Evolutionary conservation across 2,329 filamentous ascomycete species (phyloP).

Genomic region (Claviceps lovelessii): DNA sequence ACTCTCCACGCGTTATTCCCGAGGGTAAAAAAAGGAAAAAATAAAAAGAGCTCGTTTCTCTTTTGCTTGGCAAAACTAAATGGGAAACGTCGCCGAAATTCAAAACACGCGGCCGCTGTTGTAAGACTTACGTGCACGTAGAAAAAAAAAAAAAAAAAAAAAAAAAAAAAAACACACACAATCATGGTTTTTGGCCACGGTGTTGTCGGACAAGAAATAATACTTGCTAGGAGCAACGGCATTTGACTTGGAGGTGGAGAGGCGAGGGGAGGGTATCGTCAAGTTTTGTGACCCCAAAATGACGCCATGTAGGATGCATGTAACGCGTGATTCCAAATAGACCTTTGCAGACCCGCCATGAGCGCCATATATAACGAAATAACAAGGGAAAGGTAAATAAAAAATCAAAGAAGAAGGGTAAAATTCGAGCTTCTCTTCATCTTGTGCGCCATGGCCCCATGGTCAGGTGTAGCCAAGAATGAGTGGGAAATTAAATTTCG

Average conservation of each 20-base stretch:
- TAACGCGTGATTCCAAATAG: not conserved
- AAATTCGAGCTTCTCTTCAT: not conserved
- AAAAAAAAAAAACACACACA: not conserved
- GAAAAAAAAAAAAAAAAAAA: not conserved
- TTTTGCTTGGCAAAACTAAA: not conserved
- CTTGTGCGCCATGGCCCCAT: not conserved
- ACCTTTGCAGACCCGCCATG: not conserved
- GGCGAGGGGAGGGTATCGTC: slow-evolving; percentile 2
- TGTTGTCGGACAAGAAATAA: not conserved
- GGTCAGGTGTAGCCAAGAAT: not conserved
- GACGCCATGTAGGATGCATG: slow-evolving; percentile 1
- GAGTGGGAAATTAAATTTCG: not conserved
- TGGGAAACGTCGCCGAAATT: not conserved
- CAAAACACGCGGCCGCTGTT: not conserved
- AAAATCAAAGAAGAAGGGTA: not conserved
- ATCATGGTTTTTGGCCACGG: not conserved
- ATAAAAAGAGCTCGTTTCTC: not conserved
- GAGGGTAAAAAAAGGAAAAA: not conserved
- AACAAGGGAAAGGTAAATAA: not conserved
- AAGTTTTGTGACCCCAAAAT: slow-evolving; percentile 1
- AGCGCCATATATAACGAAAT: not conserved
- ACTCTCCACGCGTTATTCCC: not conserved
- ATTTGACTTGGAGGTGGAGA: not conserved
- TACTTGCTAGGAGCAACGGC: not conserved
- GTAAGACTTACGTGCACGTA: slow-evolving; percentile 1